Evolutionary conservation across 2,329 filamentous ascomycete species (phyloP).

Genomic region (Aureobasidium sp.): DNA sequence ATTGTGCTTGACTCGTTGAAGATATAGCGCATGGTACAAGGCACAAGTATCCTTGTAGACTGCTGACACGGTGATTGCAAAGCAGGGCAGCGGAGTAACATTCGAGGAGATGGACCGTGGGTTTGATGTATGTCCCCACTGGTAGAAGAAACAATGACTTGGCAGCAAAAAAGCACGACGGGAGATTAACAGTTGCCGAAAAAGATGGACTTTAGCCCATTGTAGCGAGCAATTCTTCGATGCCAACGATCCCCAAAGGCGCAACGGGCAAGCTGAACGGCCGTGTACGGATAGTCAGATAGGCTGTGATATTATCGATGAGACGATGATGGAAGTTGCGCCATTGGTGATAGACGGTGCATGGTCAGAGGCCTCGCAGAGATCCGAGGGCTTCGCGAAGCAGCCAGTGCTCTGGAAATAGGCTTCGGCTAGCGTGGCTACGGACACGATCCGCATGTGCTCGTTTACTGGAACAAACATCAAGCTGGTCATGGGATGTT

Average conservation of each 20-base stretch:
- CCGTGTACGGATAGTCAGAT: background rate
- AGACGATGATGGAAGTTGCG: conserved; percentile 4
- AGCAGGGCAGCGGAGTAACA: conserved; percentile 9
- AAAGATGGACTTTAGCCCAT: background rate
- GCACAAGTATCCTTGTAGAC: conserved; percentile 1
- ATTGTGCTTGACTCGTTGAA: conserved; percentile 4
- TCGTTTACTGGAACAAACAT: background rate
- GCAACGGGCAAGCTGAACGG: conserved; percentile 5
- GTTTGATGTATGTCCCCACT: background rate
- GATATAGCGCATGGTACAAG: conserved; percentile 5
- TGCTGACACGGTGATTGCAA: conserved; percentile 10
- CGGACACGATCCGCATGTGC: background rate
- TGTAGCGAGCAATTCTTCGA: conserved; percentile 7
- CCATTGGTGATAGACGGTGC: conserved; percentile 4
- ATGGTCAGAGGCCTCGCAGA: background rate
- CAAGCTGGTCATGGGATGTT: background rate
- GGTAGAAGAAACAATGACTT: conserved; percentile 6
- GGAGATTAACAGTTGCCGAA: conserved; percentile 14
- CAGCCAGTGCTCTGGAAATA: conserved; percentile 5
- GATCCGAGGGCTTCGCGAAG: conserved; percentile 3
- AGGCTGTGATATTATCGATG: conserved; percentile 3
- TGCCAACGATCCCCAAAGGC: background rate
- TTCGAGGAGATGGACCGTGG: conserved; percentile 3
- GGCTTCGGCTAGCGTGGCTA: conserved; percentile 3
- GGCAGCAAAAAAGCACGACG: conserved; percentile 8